Conservation (phyloP, 257 asterid species). For the Phtheirospermum japonicum region DNA sequence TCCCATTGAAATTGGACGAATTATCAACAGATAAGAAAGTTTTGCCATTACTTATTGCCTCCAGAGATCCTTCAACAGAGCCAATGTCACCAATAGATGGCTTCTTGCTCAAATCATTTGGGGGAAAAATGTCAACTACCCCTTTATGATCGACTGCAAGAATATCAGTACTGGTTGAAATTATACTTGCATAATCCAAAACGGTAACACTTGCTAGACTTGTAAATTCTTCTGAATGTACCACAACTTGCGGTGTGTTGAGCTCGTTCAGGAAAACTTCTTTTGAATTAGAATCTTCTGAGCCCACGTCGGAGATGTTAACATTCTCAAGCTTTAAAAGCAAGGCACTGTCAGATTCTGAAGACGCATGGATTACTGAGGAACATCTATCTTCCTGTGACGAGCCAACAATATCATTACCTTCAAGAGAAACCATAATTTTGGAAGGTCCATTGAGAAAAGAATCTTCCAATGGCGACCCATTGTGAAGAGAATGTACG, state of each 20-base stretch:
- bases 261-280: conserved; percentile 25
- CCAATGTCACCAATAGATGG: conserved; percentile 20
- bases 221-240: conserved; percentile 26
- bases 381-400: conserved; percentile 26
- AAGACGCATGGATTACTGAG: conserved; percentile 30
- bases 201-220: conserved; percentile 26
- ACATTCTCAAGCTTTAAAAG: conserved; percentile 32
- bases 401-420: conserved; percentile 25
- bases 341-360: conserved; percentile 31
- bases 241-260: conserved; percentile 24
- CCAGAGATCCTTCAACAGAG: conserved; percentile 27
- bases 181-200: conserved; percentile 31
- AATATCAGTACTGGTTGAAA: conserved; percentile 27
- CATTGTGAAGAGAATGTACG: neutral
- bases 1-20: conserved; percentile 40
- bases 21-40: conserved; percentile 28
- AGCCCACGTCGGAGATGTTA: conserved; percentile 26
- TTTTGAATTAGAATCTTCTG: conserved; percentile 32
- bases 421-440: neutral
- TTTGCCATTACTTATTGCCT: conserved; percentile 27
- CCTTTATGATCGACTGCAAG: conserved; percentile 30
- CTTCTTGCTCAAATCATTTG: conserved; percentile 23
- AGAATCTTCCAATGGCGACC: neutral
- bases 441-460: neutral
- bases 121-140: conserved; percentile 25